Base-by-base conservation (phyloP, 2,329 filamentous ascomycete genomes). In the Raffaelea ambrosiae region DNA sequence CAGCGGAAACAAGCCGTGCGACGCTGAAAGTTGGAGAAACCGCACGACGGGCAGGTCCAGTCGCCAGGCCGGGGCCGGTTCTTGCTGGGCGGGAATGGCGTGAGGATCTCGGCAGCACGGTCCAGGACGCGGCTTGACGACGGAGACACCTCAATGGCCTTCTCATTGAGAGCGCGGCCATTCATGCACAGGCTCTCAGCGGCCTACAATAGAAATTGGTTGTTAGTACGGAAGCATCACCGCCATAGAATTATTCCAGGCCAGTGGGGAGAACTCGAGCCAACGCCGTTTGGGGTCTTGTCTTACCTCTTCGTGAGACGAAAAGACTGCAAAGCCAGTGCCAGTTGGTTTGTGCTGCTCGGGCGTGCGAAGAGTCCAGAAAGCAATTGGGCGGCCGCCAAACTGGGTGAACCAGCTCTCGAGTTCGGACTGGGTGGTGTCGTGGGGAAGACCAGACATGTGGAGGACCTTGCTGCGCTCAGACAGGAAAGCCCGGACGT, bases 321-420 rank as follows among this genome's bases (percentile, higher is more conserved):
- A 97, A 64, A 98, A 98, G 48, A 98, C 91, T 44, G 93, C 93
- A 67, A 98, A 98, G 47, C 93, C 93, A 47, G 91, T 95, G 40
- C 93, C 93, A 10, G 93, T 98, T n/a, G 93, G 93, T 75, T 98
- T 98, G 70, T 97, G 93, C 70, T 97, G 93, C 68, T 98, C 93
- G 3, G 93, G 93, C 14, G 93, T 98, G 53, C 91, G 86, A 44
- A 98, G 77, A 18, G 93, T 98, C 93, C 93, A 98, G 71, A 98
- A 98, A 19, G 93, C 93, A 69, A 98, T 98, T 26, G 93, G 93
- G 40, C 93, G 86, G 44, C 93, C 93, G 54, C 93, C 93, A 63
- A 95, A 98, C 67, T 98, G 93, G 26, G 93, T 98, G 64, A 97
- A 98, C 93, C 93, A 98, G 70, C 90, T 96, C 72, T 98, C 93